Evolutionary conservation across 164 flowering plant species (phyloP), one percentile per base, ranked within the genome.

Genomic region (Piper longum): DNA sequence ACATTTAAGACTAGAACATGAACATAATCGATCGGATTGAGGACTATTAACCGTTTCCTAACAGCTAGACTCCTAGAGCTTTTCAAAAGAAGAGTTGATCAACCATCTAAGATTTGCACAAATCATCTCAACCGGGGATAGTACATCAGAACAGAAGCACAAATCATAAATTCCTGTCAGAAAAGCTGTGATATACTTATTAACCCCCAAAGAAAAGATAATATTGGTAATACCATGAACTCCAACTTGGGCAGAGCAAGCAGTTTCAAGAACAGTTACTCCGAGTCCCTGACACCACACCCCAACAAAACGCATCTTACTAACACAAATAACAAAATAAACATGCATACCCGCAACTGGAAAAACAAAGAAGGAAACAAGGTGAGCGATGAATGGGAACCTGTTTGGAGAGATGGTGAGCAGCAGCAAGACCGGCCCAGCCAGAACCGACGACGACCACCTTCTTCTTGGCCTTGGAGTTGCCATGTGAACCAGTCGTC

Each of bases 341-440:
- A n/a, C 0, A 60, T 39, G 16, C 2, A 14, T 59, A 19, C 57
- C 6, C 39, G 6, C 19, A 9, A 13, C 52, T 9, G 9, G 3
- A 16, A 3, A 48, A 55, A 55, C n/a, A n/a, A 8, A 0, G 3
- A 55, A 55, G 16, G 5, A 55, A 55, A 18, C 16, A 18, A 4
- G 45, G 55, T 43, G 17, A 62, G 56, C 66, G 52, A 52, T 48
- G 59, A 36, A 7, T 36, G 13, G 42, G 54, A 59, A 84, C 89
- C 82, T 83, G 87, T 63, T 80, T 83, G 76, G 71, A 78, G 64
- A 85, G 90, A 64, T 85, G 90, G 57, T 81, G 76, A 68, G 90
- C 87, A 70, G 87, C 85, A 40, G 81, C 83, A 42, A 83, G 77
- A 52, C 83, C 85, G 65, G 86, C 83, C 86, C 86, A 84, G 39